These are phyloP conservation scores for Podospora sp. DNA, from an alignment of 495 filamentous ascomycete species.

Conservation along the genomic window DNA sequence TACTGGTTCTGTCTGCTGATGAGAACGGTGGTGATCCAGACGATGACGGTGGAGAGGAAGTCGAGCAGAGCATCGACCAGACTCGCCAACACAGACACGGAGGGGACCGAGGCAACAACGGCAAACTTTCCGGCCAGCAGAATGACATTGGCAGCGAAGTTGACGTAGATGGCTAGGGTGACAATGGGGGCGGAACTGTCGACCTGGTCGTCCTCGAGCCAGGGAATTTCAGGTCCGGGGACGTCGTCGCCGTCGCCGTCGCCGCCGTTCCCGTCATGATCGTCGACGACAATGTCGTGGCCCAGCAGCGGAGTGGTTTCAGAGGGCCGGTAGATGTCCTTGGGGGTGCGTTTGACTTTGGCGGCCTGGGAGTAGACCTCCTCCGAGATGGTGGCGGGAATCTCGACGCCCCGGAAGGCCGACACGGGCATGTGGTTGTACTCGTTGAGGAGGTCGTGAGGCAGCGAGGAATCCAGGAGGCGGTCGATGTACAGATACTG, in stretches of 20 bases:
- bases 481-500: conserved; percentile 91
- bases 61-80: conserved; percentile 88
- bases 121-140: conserved; percentile 79
- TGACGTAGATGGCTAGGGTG: conserved; percentile 79
- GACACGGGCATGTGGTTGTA: conserved; percentile 62
- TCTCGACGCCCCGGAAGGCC: conserved; percentile 46
- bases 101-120: conserved; percentile 76
- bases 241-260: conserved; percentile 24
- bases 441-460: conserved; percentile 83
- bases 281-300: conserved; percentile 37
- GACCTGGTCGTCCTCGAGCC: conserved; percentile 59
- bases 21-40: conserved; percentile 78
- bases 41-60: conserved; percentile 82
- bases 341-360: conserved; percentile 70
- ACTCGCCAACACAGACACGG: conserved; percentile 84
- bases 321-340: conserved; percentile 75
- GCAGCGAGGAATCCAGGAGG: conserved; percentile 85
- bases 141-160: conserved; percentile 79
- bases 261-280: conserved; percentile 25
- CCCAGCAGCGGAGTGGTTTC: conserved; percentile 68
- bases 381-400: conserved; percentile 62
- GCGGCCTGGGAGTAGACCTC: conserved; percentile 29
- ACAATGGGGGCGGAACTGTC: conserved; percentile 70
- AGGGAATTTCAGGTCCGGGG: conserved; percentile 52
- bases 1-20: conserved; percentile 77